phyloP scores from a whole-genome alignment of 352 stramenopile species.

The Aphanomyces cochlioides region DNA sequence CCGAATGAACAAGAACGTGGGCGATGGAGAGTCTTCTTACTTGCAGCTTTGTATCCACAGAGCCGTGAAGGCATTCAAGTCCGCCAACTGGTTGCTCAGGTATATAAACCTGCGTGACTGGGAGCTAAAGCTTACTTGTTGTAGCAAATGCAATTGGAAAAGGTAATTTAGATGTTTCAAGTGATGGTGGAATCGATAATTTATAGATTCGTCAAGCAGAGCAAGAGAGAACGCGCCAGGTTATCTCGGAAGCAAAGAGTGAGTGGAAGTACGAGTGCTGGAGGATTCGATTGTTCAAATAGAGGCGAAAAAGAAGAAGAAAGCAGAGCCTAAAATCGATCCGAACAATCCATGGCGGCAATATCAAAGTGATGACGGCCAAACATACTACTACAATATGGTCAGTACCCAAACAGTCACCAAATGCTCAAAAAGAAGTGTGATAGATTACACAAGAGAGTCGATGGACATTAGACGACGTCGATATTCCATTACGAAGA shows the following conservation, averaged over 20 bases:
- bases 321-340: neutral
- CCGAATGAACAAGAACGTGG: slow-evolving; percentile 15
- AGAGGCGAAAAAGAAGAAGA: slow-evolving; percentile 16
- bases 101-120: neutral
- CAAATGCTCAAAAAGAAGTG: neutral
- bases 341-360: slow-evolving; percentile 12
- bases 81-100: slow-evolving; percentile 20
- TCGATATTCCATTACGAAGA: neutral
- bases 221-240: neutral
- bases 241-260: slow-evolving; percentile 1
- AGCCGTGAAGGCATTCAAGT: slow-evolving; percentile 19
- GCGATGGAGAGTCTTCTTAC: slow-evolving; percentile 23
- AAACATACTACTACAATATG: slow-evolving; percentile 27
- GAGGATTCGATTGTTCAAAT: neutral
- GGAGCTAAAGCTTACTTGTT: neutral
- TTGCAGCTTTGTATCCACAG: slow-evolving; percentile 9
- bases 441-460: neutral
- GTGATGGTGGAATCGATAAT: slow-evolving; percentile 5
- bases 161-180: slow-evolving; percentile 8
- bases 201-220: slow-evolving; percentile 25
- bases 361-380: slow-evolving; percentile 22
- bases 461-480: neutral
- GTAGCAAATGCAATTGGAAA: slow-evolving; percentile 28
- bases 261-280: neutral
- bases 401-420: neutral